These are phyloP conservation scores for Fusarium sp. DNA, from an alignment of 2,329 filamentous ascomycete species.

Conservation along the genomic window DNA sequence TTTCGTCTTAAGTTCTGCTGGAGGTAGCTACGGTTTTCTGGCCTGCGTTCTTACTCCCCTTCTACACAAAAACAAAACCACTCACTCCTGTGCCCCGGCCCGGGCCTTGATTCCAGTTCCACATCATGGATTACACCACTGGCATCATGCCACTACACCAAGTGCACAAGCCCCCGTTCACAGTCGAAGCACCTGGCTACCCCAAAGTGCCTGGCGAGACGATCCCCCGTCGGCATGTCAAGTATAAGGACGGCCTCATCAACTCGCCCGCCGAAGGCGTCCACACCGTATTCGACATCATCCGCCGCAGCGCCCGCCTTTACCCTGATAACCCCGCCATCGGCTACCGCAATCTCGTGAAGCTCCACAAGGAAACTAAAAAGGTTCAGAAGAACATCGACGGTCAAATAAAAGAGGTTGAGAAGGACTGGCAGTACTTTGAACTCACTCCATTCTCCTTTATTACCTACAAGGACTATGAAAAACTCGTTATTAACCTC, in stretches of 20 bases:
- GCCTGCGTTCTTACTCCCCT: neutral
- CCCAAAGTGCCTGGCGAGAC: slow-evolving; percentile 83
- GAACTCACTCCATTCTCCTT: slow-evolving; percentile 84
- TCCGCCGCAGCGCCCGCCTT: slow-evolving; percentile 74
- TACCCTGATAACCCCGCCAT: slow-evolving; percentile 74
- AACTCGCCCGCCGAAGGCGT: slow-evolving; percentile 75
- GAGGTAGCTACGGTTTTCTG: neutral
- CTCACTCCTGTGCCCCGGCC: neutral
- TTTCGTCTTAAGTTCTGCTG: neutral
- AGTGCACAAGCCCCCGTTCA: slow-evolving; percentile 78
- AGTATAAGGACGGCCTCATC: slow-evolving; percentile 76
- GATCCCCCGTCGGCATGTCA: slow-evolving; percentile 79
- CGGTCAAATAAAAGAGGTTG: slow-evolving; percentile 80
- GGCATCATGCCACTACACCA: slow-evolving; percentile 66
- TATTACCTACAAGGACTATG: slow-evolving; percentile 83
- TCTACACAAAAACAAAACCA: neutral
- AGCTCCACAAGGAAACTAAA: slow-evolving; percentile 85
- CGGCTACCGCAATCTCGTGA: slow-evolving; percentile 78
- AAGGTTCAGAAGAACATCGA: slow-evolving; percentile 90
- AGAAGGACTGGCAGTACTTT: slow-evolving; percentile 92
- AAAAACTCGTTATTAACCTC: slow-evolving; percentile 74
- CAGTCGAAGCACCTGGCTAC: slow-evolving; percentile 76
- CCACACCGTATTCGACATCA: slow-evolving; percentile 81
- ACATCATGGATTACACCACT: slow-evolving; percentile 53
- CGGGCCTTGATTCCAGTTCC: neutral